Conservation (phyloP, 805 yeast species). For the Saturnispora galanensis region DNA sequence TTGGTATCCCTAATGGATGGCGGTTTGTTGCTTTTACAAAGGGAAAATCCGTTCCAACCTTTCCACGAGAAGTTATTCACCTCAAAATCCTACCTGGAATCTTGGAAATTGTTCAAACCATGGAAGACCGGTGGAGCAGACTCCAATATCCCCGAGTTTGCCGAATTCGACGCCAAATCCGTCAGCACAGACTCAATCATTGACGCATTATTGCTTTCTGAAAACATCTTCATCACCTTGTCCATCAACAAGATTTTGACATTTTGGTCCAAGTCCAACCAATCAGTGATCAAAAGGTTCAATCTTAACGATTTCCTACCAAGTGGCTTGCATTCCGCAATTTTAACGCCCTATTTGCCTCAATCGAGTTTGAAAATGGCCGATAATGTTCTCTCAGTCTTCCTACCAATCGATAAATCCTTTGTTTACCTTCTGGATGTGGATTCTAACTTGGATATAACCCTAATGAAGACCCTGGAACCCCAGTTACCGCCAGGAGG, state of each 20-base stretch:
- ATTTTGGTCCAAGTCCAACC: constrained; percentile 46
- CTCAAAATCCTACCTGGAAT: constrained; percentile 38
- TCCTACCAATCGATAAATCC: constrained; percentile 21
- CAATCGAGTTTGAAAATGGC: constrained; percentile 12
- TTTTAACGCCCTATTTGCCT: constrained; percentile 16
- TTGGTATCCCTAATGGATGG: constrained; percentile 69
- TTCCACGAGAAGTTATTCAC: constrained; percentile 33
- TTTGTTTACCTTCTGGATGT: constrained; percentile 17
- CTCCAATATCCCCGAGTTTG: constrained; percentile 8
- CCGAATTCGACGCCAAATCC: constrained; percentile 16
- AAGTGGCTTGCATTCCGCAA: constrained; percentile 13
- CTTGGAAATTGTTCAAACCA: constrained; percentile 3
- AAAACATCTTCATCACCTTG: constrained; percentile 29
- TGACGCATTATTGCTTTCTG: constrained; percentile 12
- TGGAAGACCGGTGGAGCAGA: background rate
- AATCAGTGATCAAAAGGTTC: constrained; percentile 16
- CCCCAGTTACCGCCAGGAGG: constrained; percentile 14
- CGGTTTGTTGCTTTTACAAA: constrained; percentile 49
- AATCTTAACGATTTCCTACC: constrained; percentile 19
- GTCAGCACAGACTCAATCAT: constrained; percentile 19
- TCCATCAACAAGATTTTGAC: constrained; percentile 45
- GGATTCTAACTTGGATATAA: constrained; percentile 8
- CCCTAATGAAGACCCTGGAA: constrained; percentile 8
- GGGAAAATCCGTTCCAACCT: constrained; percentile 18
- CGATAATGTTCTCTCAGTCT: constrained; percentile 14